Evolutionary conservation across 1,139 yeast genomes (phyloP), one percentile per base, ranked within the genome.

Genomic region (Geotrichum bryndzae): DNA sequence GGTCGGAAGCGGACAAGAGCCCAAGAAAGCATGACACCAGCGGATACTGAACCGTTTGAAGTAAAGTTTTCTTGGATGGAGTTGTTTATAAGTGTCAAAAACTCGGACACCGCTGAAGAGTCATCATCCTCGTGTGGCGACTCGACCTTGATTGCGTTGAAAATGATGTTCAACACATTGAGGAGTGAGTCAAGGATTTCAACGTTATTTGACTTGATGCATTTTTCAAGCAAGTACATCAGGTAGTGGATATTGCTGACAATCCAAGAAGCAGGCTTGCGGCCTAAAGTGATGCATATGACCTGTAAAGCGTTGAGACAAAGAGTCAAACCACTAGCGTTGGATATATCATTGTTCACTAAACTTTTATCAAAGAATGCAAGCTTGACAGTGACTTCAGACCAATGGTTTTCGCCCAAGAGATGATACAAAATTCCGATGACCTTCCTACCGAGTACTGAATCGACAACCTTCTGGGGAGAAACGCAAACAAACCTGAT

Each of bases 221-320:
- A 87, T 69, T 90, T 90, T 64, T 90, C 97, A 35, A 94, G 77
- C 31, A 95, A 77, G 62, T 83, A 83, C 68, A 88, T 92, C 53
- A 94, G 80, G 54, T 85, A 84, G 0, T 82, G 77, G 56, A 90
- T 76, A 67, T 90, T 88, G 5, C 84, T 82, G 55, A 87, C 77
- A 61, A 92, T 86, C 97, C 97, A 92, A 27, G 80, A 83, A 0
- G 88, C 74, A 1, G 85, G 75, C 73, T 89, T 89, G 82, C 94
- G 88, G 66, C 86, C 88, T 63, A 94, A 77, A 1, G 91, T 90
- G 58, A 91, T 90, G n/a, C 87, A 87, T 57, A 95, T 80, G 0
- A 94, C 97, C 72, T 90, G 97, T 61, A 95, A 76, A 0, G 99
- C 96, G 74, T 94, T 95, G 68, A 92, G 78, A 68, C 96, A 90